Evolutionary conservation across 2,329 filamentous ascomycete species (phyloP).

Genomic region (Lecanosticta acicola): DNA sequence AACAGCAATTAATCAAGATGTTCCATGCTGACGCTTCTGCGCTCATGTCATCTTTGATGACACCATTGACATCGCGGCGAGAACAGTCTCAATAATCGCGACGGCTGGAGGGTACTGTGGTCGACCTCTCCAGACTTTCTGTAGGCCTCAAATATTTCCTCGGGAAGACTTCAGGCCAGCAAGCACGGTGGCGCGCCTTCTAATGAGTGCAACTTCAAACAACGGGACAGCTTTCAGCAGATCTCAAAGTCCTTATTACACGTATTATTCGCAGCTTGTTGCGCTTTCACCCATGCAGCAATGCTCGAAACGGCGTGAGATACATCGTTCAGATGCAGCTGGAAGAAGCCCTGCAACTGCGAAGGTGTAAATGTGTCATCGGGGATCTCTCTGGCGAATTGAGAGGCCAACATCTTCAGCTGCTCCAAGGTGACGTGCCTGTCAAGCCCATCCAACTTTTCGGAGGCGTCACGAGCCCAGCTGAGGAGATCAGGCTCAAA

Average conservation of each 20-base stretch:
- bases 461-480: constrained; percentile 2
- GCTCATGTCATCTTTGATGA: too few relatives aligned
- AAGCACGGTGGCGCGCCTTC: too few relatives aligned
- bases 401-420: constrained; percentile 16
- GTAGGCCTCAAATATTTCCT: too few relatives aligned
- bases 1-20: too few relatives aligned
- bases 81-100: too few relatives aligned
- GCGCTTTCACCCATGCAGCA: constrained; percentile 16
- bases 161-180: too few relatives aligned
- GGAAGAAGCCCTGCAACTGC: constrained; percentile 24
- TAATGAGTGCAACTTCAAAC: too few relatives aligned
- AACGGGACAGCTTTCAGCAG: constrained; percentile 1
- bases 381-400: constrained; percentile 19
- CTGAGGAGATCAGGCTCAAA: constrained; percentile 21
- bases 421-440: constrained; percentile 21
- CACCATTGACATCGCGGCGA: too few relatives aligned
- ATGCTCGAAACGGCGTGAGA: constrained; percentile 17
- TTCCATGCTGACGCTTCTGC: too few relatives aligned
- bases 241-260: constrained; percentile 5
- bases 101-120: too few relatives aligned
- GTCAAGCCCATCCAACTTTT: constrained; percentile 10
- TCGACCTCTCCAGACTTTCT: too few relatives aligned
- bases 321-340: constrained; percentile 20
- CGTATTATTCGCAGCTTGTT: constrained; percentile 6
- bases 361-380: constrained; percentile 22